Evolutionary conservation across 495 filamentous ascomycete species (phyloP).

Genomic region (Aspergillus hancockii): DNA sequence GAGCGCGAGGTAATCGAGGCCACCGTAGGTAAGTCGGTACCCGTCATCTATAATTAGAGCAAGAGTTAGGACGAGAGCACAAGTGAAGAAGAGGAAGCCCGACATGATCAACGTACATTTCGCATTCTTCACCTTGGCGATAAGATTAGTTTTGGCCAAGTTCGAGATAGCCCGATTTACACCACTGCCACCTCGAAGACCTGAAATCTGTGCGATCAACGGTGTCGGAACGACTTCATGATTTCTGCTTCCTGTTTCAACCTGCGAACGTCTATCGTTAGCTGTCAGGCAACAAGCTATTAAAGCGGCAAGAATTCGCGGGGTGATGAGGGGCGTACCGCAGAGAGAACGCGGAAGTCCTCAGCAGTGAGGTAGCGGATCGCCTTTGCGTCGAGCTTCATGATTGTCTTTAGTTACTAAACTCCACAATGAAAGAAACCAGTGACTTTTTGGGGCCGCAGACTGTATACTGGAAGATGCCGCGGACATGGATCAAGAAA

Average conservation of each 20-base stretch:
- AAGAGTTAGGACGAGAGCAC: background rate
- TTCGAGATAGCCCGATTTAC: conserved; percentile 87
- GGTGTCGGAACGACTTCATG: conserved; percentile 94
- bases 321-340: conserved; percentile 58
- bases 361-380: conserved; percentile 89
- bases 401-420: conserved; percentile 34
- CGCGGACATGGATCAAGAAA: conserved; percentile 23
- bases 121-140: conserved; percentile 90
- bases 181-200: conserved; percentile 77
- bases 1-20: conserved; percentile 93
- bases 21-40: conserved; percentile 95
- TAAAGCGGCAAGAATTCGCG: conserved; percentile 25
- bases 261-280: conserved; percentile 53
- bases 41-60: conserved; percentile 68
- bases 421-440: background rate
- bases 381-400: conserved; percentile 91
- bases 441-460: background rate
- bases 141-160: conserved; percentile 88
- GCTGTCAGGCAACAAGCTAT: conserved; percentile 23
- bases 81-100: background rate
- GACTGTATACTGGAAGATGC: conserved; percentile 11
- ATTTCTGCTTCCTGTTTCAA: conserved; percentile 91
- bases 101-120: conserved; percentile 57
- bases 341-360: conserved; percentile 94
- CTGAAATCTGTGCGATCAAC: conserved; percentile 79